Conservation (phyloP, 2,329 filamentous ascomycete species). For the Exserohilum rostratum region DNA sequence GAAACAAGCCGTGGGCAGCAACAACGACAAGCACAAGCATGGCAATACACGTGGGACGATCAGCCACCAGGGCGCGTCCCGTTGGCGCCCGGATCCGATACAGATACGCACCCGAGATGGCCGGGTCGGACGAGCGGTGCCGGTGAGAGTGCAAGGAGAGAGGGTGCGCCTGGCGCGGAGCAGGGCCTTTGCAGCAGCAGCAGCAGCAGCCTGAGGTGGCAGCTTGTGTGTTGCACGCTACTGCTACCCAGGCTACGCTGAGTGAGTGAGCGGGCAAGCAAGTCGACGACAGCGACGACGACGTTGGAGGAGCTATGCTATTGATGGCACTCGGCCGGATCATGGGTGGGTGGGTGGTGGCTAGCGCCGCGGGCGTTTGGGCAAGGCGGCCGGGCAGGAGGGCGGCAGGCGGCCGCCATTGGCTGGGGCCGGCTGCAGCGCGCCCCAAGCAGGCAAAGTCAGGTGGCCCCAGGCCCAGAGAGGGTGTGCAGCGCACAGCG, state of each 20-base stretch:
- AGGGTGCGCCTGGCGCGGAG: no score
- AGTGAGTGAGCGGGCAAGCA: not conserved
- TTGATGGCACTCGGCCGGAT: not conserved
- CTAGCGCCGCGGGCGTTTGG: conserved; percentile 5
- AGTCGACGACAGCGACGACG: no score
- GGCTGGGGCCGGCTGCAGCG: conserved; percentile 2
- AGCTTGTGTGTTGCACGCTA: no score
- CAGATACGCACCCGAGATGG: conserved; percentile 3
- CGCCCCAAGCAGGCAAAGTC: conserved; percentile 23
- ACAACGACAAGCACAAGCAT: not conserved
- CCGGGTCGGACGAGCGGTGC: not conserved
- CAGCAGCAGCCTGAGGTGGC: no score
- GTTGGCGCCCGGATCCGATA: conserved; percentile 17
- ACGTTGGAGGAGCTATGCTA: not conserved
- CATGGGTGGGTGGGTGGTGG: no score
- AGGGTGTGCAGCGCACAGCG: conserved; percentile 20
- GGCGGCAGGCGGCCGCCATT: no score
- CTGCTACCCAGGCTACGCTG: no score
- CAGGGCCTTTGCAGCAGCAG: no score
- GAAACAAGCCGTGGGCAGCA: conserved; percentile 7
- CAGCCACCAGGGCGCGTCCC: conserved; percentile 25
- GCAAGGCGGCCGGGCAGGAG: no score
- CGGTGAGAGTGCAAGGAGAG: no score
- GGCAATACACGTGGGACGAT: conserved; percentile 25
- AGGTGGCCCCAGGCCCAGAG: conserved; percentile 21